These are phyloP conservation scores for Alternaria brassicae DNA, from an alignment of 2,329 filamentous ascomycete genomes.

Conservation along the genomic window DNA sequence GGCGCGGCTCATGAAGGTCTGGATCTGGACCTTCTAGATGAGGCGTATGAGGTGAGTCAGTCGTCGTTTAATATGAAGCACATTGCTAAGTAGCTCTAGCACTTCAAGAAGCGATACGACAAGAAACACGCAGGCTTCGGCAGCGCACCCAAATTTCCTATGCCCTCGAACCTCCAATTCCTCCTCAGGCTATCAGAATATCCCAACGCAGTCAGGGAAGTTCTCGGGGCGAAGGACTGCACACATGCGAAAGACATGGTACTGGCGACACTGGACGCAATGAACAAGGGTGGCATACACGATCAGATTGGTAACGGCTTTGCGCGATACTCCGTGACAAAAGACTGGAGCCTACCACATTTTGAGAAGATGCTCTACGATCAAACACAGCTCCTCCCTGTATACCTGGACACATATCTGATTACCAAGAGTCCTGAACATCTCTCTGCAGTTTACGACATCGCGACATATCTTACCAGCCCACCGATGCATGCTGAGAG, in stretches of 20 bases:
- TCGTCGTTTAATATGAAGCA: slow-evolving; percentile 51
- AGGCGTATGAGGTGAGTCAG: slow-evolving; percentile 70
- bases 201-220: slow-evolving; percentile 75
- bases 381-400: slow-evolving; percentile 81
- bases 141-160: slow-evolving; percentile 84
- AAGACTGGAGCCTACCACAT: slow-evolving; percentile 92
- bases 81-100: slow-evolving; percentile 15
- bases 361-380: slow-evolving; percentile 98
- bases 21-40: slow-evolving; percentile 89
- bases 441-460: slow-evolving; percentile 77
- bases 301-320: slow-evolving; percentile 82
- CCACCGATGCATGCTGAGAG: slow-evolving; percentile 69
- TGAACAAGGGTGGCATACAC: slow-evolving; percentile 74
- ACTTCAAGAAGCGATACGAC: slow-evolving; percentile 37
- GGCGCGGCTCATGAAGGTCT: slow-evolving; percentile 69
- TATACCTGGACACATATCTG: slow-evolving; percentile 88
- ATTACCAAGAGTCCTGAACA: slow-evolving; percentile 73
- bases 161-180: slow-evolving; percentile 83
- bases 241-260: slow-evolving; percentile 78
- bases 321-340: slow-evolving; percentile 85
- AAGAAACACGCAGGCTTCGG: slow-evolving; percentile 66
- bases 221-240: slow-evolving; percentile 85
- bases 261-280: slow-evolving; percentile 77
- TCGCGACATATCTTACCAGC: slow-evolving; percentile 84
- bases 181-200: slow-evolving; percentile 77